Evolutionary conservation across 2,329 filamentous ascomycete genomes (phyloP), one percentile per base, ranked within the genome.

Genomic region (Arthrobotrys entomopaga): DNA sequence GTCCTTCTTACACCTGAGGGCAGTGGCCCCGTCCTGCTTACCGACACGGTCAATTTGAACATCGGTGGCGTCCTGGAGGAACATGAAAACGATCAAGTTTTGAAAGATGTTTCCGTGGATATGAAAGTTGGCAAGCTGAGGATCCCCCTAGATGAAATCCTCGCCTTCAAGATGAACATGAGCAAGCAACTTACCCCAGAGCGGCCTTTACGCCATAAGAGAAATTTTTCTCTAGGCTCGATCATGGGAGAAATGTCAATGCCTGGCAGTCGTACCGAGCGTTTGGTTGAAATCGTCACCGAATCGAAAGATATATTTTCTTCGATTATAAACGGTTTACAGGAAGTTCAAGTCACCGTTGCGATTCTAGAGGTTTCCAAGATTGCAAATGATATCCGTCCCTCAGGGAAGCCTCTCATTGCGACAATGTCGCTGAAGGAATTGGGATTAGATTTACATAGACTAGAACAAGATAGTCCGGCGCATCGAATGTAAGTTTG

Each of bases 391-490:
- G 85, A 88, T 1, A 84, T 91, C 70, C 87, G 89, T 76, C 85
- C 89, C 2, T 85, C 86, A 2, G 88, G 89, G 26, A 85, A 86
- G n/a, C 89, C 92, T 2, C 86, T 97, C 6, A 65, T 76, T n/a
- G 85, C 97, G 74, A 97, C 94, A 79, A 87, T 93, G 50, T 93
- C 94, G 5, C 96, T 97, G 87, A 98, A 99, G 81, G 96, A 99
- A 81, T 88, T 99, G 48, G 94, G 94, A 73, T 87, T 99, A 80
- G 95, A 99, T 80, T 84, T 99, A 46, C 90, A 98, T 80, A 89
- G 94, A 20, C 86, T 99, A 64, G 94, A 99, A 80, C 90, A 92
- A 48, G 94, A 92, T 79, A 97, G 93, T 15, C 93, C 95, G 0
- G 93, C 94, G 0, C 95, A 99, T 84, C 89, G 95, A 76, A 99